A percentile compares a stretch with the other conserved stretches of the same genome.
Conservation (phyloP, 1,139 yeast genomes). For the Hemisphaericaspora xylanilytica region DNA sequence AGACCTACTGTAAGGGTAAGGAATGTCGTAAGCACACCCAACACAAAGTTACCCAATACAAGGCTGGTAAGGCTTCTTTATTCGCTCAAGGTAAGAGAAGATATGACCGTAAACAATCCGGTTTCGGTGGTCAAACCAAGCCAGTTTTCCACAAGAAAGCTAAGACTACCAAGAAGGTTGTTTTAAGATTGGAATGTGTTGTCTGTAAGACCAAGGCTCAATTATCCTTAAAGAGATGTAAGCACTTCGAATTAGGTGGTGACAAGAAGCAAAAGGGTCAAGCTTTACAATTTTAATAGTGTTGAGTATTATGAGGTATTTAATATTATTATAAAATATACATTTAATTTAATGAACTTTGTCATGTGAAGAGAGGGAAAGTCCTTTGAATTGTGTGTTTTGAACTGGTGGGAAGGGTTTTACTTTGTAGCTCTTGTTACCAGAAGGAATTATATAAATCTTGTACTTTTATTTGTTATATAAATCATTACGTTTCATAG, state of each 20-base stretch:
- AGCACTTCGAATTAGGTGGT: constrained; percentile 99
- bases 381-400: constrained; percentile 2
- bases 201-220: constrained; percentile 99
- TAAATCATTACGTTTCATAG: neutral
- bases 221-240: constrained; percentile 98
- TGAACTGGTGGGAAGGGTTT: neutral
- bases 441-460: neutral
- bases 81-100: constrained; percentile 99
- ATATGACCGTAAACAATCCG: constrained; percentile 99
- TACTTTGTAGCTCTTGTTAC: neutral
- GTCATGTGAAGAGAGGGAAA: neutral
- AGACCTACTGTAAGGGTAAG: constrained; percentile 99
- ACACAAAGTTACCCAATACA: constrained; percentile 99
- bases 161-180: constrained; percentile 99
- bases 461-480: constrained; percentile 1
- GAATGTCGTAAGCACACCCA: constrained; percentile 99
- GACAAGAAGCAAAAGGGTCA: constrained; percentile 99
- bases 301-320: constrained; percentile 6
- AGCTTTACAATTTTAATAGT: constrained; percentile 85
- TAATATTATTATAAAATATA: constrained; percentile 4
- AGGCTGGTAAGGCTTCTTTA: constrained; percentile 99
- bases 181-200: constrained; percentile 98
- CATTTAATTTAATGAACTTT: constrained; percentile 6
- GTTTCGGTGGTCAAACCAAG: constrained; percentile 99
- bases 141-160: constrained; percentile 99